Evolutionary conservation across 352 stramenopile genomes (phyloP), one percentile per base, ranked within the genome.

Genomic region (Globisporangium lucens): DNA sequence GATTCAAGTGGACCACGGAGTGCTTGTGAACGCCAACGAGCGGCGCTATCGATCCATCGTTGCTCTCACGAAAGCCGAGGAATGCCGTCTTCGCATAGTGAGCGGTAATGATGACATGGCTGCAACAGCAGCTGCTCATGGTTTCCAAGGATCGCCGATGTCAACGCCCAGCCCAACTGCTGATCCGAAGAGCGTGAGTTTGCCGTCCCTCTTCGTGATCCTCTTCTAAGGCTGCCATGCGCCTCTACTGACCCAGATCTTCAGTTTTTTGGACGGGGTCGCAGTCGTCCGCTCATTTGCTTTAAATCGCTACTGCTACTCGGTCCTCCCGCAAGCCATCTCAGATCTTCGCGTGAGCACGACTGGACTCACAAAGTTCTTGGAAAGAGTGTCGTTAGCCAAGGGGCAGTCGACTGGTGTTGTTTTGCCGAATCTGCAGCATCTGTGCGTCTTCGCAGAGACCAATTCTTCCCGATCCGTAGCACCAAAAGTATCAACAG

Each of bases 21-120:
- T 75, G 27, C 27, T 75, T 22, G 63, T 75, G 60, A 72, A 75
- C 49, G 69, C 56, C 36, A 69, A 68, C 35, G 69, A 74, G 3
- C 55, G 29, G 22, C 59, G 69, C 56, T 69, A 64, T 46, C 51
- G 59, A 22, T 71, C 69, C 9, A 56, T 75, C 7, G 9, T 56
- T 13, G 43, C 52, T 29, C 58, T 71, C 27, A 43, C 46, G 22
- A 55, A 41, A 13, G 17, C 46, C 10, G 38, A 27, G n/a, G 27
- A 17, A 27, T 57, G 1, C 17, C 24, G 20, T 58, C 38, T 46
- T 46, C 52, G 4, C 27, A 35, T 13, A 58, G 12, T 36, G 52
- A 38, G 12, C 15, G 52, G 0, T 6, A 22, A 22, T 2, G 13
- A 15, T 13, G 24, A 27, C 22, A 38, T 43, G 9, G 10, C 30